Base-by-base conservation (phyloP, 495 filamentous ascomycete species). In the Penicillium verhagenii region DNA sequence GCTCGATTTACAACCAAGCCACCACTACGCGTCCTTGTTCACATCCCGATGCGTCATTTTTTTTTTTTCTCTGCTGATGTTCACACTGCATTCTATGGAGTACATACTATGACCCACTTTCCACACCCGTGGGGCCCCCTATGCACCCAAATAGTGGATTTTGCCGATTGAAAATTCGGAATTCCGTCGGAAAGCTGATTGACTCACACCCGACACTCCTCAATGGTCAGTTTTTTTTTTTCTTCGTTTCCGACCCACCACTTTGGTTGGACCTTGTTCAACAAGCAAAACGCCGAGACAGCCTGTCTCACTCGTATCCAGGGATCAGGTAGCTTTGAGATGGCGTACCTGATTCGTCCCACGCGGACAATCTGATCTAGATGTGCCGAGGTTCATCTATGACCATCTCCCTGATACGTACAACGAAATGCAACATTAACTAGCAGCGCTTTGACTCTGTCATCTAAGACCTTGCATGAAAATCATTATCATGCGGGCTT, bases 1-100 rank as follows among this genome's bases (percentile, higher is more conserved):
- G 64, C 52, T 53, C 47, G 14, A 16, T 67, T 67, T 49, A 7
- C n/a, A 67, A 67, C 20, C 28, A 20, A 37, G 38, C 57, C 31
- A 11, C 37, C 28, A 25, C 58, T 26, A 44, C 40, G 38, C 60
- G 49, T 19, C 54, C 53, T 47, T 49, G 31, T 21, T 39, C 49
- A 53, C 38, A 14, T 46, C 26, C 29, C 16, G 23, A 45, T 45
- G 42, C 42, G 19, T 20, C 26, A 40, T 37, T 19, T 16, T 19
- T 20, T 33, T 47, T 44, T 20, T 19, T 54, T 60, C 29, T n/a
- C n/a, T n/a, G n/a, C n/a, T 37, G 24, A 53, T 48, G 42, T 29
- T 42, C 50, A 38, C 47, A 47, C n/a, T 44, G 33, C n/a, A 49
- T 57, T 24, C 28, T 47, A 45, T 58, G 53, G 39, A 25, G 13